Conservation (phyloP, 2,329 filamentous ascomycete species). For the Colletotrichum simmondsii region DNA sequence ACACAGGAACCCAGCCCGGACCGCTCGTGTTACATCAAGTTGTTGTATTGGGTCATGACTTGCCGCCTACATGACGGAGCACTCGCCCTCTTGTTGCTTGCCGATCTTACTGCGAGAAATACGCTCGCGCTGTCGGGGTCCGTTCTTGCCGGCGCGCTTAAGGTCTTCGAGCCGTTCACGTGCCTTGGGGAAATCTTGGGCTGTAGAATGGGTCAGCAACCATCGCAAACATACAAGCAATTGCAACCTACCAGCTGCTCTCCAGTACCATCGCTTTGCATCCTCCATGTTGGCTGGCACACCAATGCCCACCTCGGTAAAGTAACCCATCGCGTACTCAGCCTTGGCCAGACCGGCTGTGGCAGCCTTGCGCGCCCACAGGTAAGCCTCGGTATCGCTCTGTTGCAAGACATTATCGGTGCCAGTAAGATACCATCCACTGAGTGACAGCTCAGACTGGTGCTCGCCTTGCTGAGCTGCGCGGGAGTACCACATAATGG, state of each 20-base stretch:
- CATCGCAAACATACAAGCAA: background rate
- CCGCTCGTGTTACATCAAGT: constrained; percentile 15
- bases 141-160: constrained; percentile 75
- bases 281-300: constrained; percentile 88
- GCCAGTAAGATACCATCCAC: constrained; percentile 95
- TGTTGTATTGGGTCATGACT: background rate
- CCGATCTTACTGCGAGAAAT: constrained; percentile 85
- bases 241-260: constrained; percentile 86
- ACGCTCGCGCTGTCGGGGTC: constrained; percentile 78
- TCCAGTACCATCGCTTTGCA: constrained; percentile 97
- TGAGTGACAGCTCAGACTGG: constrained; percentile 85
- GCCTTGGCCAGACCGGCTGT: constrained; percentile 90
- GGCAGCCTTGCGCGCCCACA: constrained; percentile 96
- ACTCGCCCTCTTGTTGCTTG: constrained; percentile 90
- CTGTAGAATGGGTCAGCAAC: constrained; percentile 58
- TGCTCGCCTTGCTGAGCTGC: constrained; percentile 95
- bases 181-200: constrained; percentile 94
- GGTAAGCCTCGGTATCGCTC: constrained; percentile 94
- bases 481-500: constrained; percentile 93
- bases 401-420: constrained; percentile 88
- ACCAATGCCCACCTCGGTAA: constrained; percentile 94
- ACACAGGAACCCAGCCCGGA: constrained; percentile 22
- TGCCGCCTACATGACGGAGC: constrained; percentile 77
- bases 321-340: constrained; percentile 98
- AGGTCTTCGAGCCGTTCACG: constrained; percentile 93